Evolutionary conservation across 257 asterid species (phyloP).

Genomic region (Anisodus acutangulus): DNA sequence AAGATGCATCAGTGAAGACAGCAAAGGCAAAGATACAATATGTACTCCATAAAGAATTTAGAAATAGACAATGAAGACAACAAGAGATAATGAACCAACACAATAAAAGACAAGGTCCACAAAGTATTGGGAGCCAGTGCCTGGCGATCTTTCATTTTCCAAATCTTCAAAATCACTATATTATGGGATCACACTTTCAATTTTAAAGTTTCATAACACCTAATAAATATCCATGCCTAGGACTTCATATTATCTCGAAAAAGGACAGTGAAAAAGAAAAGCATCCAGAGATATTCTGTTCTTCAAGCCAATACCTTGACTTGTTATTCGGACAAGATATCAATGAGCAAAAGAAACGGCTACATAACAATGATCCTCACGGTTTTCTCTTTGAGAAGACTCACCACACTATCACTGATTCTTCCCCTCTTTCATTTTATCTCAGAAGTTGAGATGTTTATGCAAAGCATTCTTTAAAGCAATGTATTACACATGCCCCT

Average conservation of each 20-base stretch:
- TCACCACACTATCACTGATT: neutral
- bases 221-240: neutral
- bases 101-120: neutral
- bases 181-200: neutral
- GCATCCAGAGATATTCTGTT: neutral
- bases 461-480: neutral
- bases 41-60: neutral
- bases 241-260: conserved; percentile 2
- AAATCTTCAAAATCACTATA: neutral
- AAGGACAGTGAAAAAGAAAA: conserved; percentile 12
- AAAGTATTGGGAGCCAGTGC: neutral
- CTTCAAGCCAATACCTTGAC: neutral
- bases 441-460: neutral
- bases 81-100: neutral
- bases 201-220: neutral
- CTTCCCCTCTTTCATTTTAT: neutral
- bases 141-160: neutral
- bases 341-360: neutral
- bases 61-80: neutral
- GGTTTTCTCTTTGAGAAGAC: neutral
- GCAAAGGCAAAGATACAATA: neutral
- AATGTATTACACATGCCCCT: neutral
- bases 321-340: neutral
- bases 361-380: neutral
- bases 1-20: neutral